Evolutionary conservation across 192 early-diverging fungal genomes (phyloP).

Genomic region (Backusella liffmaniae): DNA sequence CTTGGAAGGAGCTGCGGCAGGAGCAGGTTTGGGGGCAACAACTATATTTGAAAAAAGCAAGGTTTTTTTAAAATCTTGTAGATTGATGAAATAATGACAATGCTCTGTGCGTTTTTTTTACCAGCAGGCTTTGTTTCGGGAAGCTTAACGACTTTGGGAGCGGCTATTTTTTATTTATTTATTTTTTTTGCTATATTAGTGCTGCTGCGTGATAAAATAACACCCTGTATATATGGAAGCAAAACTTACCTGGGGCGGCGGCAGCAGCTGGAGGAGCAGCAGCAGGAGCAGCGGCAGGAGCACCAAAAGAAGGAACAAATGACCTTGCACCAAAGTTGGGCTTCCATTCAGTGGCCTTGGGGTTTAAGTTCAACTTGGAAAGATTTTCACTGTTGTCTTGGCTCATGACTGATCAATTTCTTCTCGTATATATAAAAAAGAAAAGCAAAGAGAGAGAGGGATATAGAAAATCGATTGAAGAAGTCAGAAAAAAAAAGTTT

Average conservation of each 20-base stretch:
- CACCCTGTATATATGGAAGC: no score
- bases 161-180: slow-evolving; percentile 1
- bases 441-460: neutral
- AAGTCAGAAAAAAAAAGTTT: neutral
- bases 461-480: neutral
- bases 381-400: slow-evolving; percentile 43
- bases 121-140: slow-evolving; percentile 12
- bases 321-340: slow-evolving; percentile 65
- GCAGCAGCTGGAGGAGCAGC: slow-evolving; percentile 20
- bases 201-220: neutral
- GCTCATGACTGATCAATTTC: slow-evolving; percentile 21
- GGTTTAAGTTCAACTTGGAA: slow-evolving; percentile 60
- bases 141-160: slow-evolving; percentile 12
- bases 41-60: neutral
- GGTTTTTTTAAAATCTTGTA: neutral
- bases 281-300: slow-evolving; percentile 42
- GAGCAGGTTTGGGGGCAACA: slow-evolving; percentile 26
- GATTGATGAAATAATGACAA: neutral
- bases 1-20: slow-evolving; percentile 26
- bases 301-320: slow-evolving; percentile 66
- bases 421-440: neutral
- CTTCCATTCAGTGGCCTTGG: slow-evolving; percentile 63
- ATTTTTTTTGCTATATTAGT: neutral
- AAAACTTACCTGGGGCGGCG: slow-evolving; percentile 7
- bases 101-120: neutral